These are phyloP conservation scores for Pythium rhizo-oryzae DNA, from an alignment of 352 stramenopile species.

Conservation along the genomic window DNA sequence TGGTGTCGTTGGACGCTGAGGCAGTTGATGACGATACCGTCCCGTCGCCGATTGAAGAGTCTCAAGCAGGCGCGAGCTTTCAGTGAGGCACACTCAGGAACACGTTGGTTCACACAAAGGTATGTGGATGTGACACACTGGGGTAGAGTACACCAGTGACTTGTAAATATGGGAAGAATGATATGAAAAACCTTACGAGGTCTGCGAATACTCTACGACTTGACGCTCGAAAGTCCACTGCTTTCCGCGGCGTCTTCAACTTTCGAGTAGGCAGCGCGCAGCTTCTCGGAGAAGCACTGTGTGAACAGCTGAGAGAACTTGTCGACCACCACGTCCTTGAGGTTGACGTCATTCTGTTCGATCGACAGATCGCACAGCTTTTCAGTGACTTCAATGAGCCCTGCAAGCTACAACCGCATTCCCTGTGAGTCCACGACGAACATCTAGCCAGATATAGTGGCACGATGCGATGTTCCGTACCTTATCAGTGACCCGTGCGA, in stretches of 20 bases:
- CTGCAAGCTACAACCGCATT: constrained; percentile 38
- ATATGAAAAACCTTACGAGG: not conserved
- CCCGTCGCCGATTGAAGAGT: constrained; percentile 7
- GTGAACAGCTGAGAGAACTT: constrained; percentile 70
- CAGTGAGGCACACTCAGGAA: not conserved
- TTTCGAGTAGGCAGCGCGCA: constrained; percentile 59
- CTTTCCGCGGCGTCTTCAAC: constrained; percentile 50
- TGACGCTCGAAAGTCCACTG: not conserved
- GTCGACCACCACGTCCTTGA: constrained; percentile 74
- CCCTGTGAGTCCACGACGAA: not conserved
- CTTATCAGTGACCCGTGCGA: constrained; percentile 64
- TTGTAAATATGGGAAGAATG: constrained; percentile 20
- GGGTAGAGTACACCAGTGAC: constrained; percentile 7
- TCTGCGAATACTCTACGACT: constrained; percentile 5
- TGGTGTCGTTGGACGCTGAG: not conserved
- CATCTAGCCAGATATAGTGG: too few relatives aligned
- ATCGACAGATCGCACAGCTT: constrained; percentile 75
- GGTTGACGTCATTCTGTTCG: constrained; percentile 71
- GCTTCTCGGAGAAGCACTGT: constrained; percentile 77
- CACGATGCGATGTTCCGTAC: too few relatives aligned
- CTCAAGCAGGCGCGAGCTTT: not conserved
- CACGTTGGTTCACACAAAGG: constrained; percentile 2
- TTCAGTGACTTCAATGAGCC: constrained; percentile 63
- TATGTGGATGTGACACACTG: constrained; percentile 6
- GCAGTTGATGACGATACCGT: constrained; percentile 4